Evolutionary conservation across 306 rosid species (phyloP).

Genomic region (Senna tora): DNA sequence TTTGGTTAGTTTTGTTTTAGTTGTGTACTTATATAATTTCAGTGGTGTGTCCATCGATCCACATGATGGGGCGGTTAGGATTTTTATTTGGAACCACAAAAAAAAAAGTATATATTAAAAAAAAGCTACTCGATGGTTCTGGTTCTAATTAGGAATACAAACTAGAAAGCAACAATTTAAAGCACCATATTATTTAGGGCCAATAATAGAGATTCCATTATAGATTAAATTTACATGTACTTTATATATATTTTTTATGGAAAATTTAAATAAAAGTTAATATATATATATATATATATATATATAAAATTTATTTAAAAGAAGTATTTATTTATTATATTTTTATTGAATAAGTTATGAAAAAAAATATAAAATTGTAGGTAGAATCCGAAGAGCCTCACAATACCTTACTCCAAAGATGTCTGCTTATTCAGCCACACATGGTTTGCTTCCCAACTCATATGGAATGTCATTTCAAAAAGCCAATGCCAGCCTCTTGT

Average conservation of each 20-base stretch:
- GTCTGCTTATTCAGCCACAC: slow-evolving; percentile 28
- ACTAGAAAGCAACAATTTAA: neutral
- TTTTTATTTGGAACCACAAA: neutral
- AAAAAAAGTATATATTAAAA: no score
- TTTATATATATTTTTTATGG: no score
- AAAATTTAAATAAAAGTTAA: no score
- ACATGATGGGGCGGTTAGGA: neutral
- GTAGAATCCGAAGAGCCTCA: slow-evolving; percentile 32
- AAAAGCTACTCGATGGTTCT: neutral
- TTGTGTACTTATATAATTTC: neutral
- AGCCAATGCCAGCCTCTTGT: neutral
- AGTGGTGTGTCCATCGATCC: neutral
- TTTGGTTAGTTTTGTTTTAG: neutral
- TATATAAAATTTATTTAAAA: no score
- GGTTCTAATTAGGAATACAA: neutral
- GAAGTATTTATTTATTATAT: no score
- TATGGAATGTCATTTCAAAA: neutral
- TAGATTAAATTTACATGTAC: no score
- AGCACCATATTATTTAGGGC: neutral
- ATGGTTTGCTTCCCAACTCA: slow-evolving; percentile 31
- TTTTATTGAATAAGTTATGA: no score
- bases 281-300: no score
- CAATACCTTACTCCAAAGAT: slow-evolving; percentile 24
- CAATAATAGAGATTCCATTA: neutral
- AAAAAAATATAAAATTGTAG: no score